Evolutionary conservation across 805 yeast genomes (phyloP).

Genomic region (Yarrowia bubula): DNA sequence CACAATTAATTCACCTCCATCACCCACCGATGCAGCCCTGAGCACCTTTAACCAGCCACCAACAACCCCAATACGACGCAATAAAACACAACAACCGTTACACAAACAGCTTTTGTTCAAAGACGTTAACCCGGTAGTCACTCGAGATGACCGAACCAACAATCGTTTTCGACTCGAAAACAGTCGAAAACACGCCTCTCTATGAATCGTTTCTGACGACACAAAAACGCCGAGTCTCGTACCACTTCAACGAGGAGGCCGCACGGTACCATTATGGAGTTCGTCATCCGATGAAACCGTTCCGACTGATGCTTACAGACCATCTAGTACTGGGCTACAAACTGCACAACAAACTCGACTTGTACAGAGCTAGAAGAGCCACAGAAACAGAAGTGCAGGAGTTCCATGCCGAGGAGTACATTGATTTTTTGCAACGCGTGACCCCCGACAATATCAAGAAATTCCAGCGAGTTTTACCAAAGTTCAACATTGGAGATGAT

Average conservation of each 20-base stretch:
- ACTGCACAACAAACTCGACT: constrained; percentile 84
- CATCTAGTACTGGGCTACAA: constrained; percentile 84
- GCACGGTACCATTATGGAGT: constrained; percentile 86
- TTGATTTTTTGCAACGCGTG: constrained; percentile 69
- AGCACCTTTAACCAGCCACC: background rate
- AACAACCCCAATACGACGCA: background rate
- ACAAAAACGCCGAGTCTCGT: constrained; percentile 57
- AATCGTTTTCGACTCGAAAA: constrained; percentile 45
- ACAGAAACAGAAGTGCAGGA: constrained; percentile 72
- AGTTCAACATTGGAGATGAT: constrained; percentile 90
- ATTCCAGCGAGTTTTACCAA: constrained; percentile 54
- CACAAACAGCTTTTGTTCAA: too few species aligned
- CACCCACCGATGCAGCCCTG: background rate
- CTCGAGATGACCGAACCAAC: constrained; percentile 38
- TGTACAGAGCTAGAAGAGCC: constrained; percentile 80
- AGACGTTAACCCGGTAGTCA: too few species aligned
- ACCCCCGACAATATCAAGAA: constrained; percentile 71
- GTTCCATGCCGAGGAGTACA: constrained; percentile 86
- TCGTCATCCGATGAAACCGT: constrained; percentile 98
- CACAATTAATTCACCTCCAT: constrained; percentile 19
- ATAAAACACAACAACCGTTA: background rate
- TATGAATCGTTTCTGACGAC: constrained; percentile 45
- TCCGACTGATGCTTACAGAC: constrained; percentile 88
- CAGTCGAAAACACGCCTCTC: constrained; percentile 46
- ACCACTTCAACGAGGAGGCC: constrained; percentile 82